These are phyloP conservation scores for Ceratocystis huliohia DNA, from an alignment of 2,329 filamentous ascomycete genomes.

Conservation along the genomic window DNA sequence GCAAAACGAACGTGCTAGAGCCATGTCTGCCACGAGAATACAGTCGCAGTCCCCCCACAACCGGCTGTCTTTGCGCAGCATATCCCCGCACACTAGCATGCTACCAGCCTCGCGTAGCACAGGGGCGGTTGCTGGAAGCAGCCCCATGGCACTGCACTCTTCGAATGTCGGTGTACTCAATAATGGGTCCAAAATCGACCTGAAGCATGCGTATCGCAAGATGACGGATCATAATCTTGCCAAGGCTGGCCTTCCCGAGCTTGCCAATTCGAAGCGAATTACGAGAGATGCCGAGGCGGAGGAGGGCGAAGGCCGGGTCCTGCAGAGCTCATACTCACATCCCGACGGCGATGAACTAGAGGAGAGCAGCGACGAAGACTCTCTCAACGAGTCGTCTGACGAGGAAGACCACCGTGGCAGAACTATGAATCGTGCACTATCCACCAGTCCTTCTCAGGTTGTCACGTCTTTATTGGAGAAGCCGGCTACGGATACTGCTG, in stretches of 20 bases:
- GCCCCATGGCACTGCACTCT: conserved; percentile 25
- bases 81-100: conserved; percentile 32
- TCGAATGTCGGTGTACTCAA: conserved; percentile 39
- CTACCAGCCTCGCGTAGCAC: conserved; percentile 25
- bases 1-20: conserved; percentile 27
- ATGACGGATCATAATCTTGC: conserved; percentile 60
- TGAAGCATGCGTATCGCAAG: conserved; percentile 55
- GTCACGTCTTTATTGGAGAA: conserved; percentile 8
- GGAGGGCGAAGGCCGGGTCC: conserved; percentile 41
- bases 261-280: conserved; percentile 44
- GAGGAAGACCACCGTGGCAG: conserved; percentile 54
- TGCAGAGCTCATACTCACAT: conserved; percentile 51
- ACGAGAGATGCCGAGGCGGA: conserved; percentile 29
- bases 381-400: conserved; percentile 41
- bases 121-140: conserved; percentile 24
- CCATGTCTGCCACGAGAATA: conserved; percentile 27
- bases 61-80: conserved; percentile 32
- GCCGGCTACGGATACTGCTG: conserved; percentile 14
- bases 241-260: conserved; percentile 46
- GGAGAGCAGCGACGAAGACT: conserved; percentile 60
- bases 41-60: conserved; percentile 44
- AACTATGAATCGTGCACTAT: conserved; percentile 36
- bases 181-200: conserved; percentile 51
- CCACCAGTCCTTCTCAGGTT: conserved; percentile 6
- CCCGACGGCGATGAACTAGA: conserved; percentile 49